Percentiles rank a stretch among this genome's conserved stretches.
Evolutionary conservation across 2,329 filamentous ascomycete genomes (phyloP).

Genomic region (Penicillium capsulatum): DNA sequence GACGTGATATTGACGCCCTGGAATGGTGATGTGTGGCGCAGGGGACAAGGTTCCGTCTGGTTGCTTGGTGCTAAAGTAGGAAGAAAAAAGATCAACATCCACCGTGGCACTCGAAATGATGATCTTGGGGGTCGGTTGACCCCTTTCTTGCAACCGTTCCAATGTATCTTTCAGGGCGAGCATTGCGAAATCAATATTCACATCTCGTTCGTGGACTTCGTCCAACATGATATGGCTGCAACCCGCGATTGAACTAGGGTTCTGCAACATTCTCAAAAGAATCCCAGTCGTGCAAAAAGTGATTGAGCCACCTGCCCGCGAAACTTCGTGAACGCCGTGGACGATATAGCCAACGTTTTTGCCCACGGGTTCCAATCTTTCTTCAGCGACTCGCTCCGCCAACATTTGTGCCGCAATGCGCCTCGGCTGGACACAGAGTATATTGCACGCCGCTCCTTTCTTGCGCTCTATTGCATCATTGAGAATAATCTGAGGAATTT

Average conservation of each 20-base stretch:
- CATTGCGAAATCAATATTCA: conserved; percentile 46
- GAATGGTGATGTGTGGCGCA: conserved; percentile 44
- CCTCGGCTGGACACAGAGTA: conserved; percentile 50
- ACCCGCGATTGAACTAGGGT: conserved; percentile 36
- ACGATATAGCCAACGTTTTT: conserved; percentile 47
- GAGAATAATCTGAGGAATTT: conserved; percentile 53
- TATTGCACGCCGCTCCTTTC: conserved; percentile 43
- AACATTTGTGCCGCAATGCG: conserved; percentile 48
- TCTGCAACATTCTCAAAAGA: conserved; percentile 44
- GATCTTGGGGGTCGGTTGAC: conserved; percentile 41
- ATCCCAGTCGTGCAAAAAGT: conserved; percentile 51
- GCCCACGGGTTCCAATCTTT: conserved; percentile 42
- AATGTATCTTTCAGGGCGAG: conserved; percentile 44
- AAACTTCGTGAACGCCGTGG: conserved; percentile 39
- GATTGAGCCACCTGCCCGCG: conserved; percentile 38
- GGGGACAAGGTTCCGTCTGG: conserved; percentile 26
- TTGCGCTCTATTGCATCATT: conserved; percentile 44
- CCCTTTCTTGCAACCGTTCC: conserved; percentile 28
- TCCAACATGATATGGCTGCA: conserved; percentile 50
- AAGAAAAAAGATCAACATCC: conserved; percentile 44
- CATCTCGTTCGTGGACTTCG: conserved; percentile 49
- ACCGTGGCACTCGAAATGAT: conserved; percentile 50
- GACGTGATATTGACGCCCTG: conserved; percentile 44
- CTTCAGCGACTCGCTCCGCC: conserved; percentile 45
- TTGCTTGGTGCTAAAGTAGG: conserved; percentile 40